Evolutionary conservation across 176 grass and related monocot species (phyloP), one percentile per base, ranked within the genome.

Genomic region (Triticum turgidum): DNA sequence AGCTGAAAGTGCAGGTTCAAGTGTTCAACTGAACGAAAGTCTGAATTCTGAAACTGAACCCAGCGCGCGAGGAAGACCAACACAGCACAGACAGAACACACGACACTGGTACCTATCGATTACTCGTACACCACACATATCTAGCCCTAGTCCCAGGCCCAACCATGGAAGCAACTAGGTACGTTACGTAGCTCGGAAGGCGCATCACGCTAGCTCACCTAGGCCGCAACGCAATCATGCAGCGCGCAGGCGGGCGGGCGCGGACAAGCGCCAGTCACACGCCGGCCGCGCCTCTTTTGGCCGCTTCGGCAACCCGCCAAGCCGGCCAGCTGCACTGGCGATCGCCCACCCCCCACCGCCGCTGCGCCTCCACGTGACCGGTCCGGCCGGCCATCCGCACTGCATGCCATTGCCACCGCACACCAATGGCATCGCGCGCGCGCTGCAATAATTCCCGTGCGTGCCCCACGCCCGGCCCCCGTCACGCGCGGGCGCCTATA

Each of bases 181-280:
- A 80, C 25, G 20, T 72, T 42, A 59, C 56, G 56, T 59, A 59
- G 56, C 56, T 21, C 56, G 20, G 56, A 47, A 25, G 73, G 24
- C 9, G 47, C 44, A 0, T 30, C 73, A 15, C 73, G 42, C 41
- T 29, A 37, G 67, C 67, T 38, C 20, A 21, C 0, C 54, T 58
- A 86, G 62, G 34, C 49, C 54, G 79, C 80, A 33, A 73, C 22
- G 25, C 85, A 76, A 91, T 87, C 89, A 80, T 76, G 29, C 15
- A 49, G 51, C 10, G 21, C 35, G 12, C 47, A 0, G 15, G 11
- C 33, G 85, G 81, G 67, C 33, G 85, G 81, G 67, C 76, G 89
- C 76, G 24, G 66, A 64, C 89, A 87, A 87, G 89, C 14, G 76
- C 42, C 49, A 13, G 81, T 91, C 89, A 88, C 89, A 87, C 85